Percentiles rank a stretch among this genome's conserved stretches.
These are phyloP conservation scores for Balansia obtecta DNA, from an alignment of 2,329 filamentous ascomycete genomes.

Conservation along the genomic window DNA sequence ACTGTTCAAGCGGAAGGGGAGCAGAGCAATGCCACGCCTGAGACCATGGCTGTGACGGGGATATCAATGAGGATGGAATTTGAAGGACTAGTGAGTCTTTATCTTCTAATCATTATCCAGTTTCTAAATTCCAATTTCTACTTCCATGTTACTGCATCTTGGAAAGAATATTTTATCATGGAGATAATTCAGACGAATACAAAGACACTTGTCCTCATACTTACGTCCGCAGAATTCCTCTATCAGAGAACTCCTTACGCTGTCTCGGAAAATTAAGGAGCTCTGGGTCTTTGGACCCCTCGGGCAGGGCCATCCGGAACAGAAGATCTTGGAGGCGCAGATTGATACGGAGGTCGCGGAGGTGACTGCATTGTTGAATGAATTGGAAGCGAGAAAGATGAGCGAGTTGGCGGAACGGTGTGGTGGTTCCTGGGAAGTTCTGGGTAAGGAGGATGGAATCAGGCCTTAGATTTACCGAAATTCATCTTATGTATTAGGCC, in stretches of 20 bases:
- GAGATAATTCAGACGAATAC: background rate
- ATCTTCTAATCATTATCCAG: background rate
- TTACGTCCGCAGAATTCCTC: slow-evolving; percentile 22
- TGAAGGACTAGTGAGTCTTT: slow-evolving; percentile 24
- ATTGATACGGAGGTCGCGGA: slow-evolving; percentile 23
- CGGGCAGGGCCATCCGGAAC: slow-evolving; percentile 23
- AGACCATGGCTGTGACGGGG: slow-evolving; percentile 28
- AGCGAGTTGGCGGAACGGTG: slow-evolving; percentile 19
- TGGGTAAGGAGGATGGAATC: slow-evolving; percentile 10
- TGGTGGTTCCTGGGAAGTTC: slow-evolving; percentile 25
- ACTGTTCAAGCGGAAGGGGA: slow-evolving; percentile 29
- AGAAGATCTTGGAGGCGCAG: slow-evolving; percentile 22
- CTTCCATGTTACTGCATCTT: background rate
- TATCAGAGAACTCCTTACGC: slow-evolving; percentile 31
- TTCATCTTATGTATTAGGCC: background rate
- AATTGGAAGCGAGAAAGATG: slow-evolving; percentile 22
- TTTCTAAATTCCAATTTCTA: background rate
- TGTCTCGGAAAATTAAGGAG: slow-evolving; percentile 32
- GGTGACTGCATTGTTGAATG: slow-evolving; percentile 22
- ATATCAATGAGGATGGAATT: slow-evolving; percentile 34
- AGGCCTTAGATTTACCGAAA: background rate
- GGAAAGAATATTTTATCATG: background rate
- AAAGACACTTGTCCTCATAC: background rate
- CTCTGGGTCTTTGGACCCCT: slow-evolving; percentile 32
- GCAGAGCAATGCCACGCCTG: slow-evolving; percentile 25